These are phyloP conservation scores for Neurospora sp. DNA, from an alignment of 495 filamentous ascomycete genomes.

Conservation along the genomic window DNA sequence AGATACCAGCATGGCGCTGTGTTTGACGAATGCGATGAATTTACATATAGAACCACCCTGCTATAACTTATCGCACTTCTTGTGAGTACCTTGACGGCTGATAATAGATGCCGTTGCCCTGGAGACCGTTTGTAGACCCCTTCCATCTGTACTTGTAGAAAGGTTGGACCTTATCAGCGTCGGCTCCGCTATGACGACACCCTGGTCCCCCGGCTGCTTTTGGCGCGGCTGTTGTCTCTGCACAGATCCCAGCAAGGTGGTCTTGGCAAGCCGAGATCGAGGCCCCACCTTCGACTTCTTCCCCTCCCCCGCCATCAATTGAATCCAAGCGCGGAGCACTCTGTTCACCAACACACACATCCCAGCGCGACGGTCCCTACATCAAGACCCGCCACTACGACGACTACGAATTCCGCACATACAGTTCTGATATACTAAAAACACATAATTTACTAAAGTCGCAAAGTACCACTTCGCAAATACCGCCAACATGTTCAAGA, in stretches of 20 bases:
- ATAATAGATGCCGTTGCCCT: background rate
- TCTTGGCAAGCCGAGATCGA: background rate
- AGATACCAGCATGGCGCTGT: background rate
- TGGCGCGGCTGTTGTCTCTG: background rate
- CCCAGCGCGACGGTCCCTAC: background rate
- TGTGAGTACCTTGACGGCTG: background rate
- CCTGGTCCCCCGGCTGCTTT: background rate
- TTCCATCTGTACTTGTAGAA: background rate
- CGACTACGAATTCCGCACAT: background rate
- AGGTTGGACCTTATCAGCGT: background rate
- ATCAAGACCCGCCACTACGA: background rate
- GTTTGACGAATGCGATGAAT: background rate
- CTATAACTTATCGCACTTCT: background rate
- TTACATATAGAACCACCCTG: background rate
- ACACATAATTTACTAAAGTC: background rate
- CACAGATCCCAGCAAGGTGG: background rate
- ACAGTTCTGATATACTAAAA: background rate
- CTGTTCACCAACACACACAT: background rate
- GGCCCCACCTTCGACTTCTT: background rate
- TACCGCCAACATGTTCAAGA: slow-evolving; percentile 69
- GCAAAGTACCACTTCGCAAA: background rate
- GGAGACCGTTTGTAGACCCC: background rate
- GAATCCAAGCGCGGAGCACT: slow-evolving; percentile 1
- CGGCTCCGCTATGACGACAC: background rate
- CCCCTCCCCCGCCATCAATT: background rate